phyloP scores from a whole-genome alignment of 2,329 filamentous ascomycete genomes.

The Fusarium lyarnte region DNA sequence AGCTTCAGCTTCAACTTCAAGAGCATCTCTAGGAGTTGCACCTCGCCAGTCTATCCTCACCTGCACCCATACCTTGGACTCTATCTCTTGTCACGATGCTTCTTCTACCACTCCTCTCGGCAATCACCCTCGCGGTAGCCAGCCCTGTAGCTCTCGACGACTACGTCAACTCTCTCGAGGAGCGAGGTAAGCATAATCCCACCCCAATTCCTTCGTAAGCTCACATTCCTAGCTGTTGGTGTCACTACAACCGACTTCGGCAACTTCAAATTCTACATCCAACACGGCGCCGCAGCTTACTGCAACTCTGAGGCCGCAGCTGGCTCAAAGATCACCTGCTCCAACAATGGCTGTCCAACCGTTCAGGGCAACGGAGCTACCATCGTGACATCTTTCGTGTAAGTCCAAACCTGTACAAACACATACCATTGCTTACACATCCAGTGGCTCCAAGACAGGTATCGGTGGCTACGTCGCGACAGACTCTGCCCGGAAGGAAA shows the following conservation, averaged over 20 bases:
- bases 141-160: conserved; percentile 40
- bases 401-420: conserved; percentile 25
- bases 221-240: conserved; percentile 8
- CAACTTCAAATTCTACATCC: conserved; percentile 58
- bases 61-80: background rate
- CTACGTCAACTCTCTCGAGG: conserved; percentile 43
- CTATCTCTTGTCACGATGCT: conserved; percentile 33
- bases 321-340: conserved; percentile 56
- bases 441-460: conserved; percentile 54
- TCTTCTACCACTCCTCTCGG: conserved; percentile 39
- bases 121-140: conserved; percentile 41
- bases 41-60: background rate
- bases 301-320: conserved; percentile 58
- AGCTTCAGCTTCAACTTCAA: background rate
- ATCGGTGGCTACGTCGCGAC: conserved; percentile 62
- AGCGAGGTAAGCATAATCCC: conserved; percentile 45
- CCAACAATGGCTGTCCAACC: conserved; percentile 54
- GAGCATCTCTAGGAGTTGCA: conserved; percentile 2
- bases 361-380: conserved; percentile 56
- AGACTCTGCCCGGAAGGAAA: conserved; percentile 59
- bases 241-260: conserved; percentile 43
- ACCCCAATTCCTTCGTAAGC: background rate
- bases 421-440: conserved; percentile 25
- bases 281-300: conserved; percentile 63
- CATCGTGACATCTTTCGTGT: conserved; percentile 56